A percentile compares a stretch with the other conserved stretches of the same genome.
Conservation (phyloP, 176 grass and related monocot species). For the Triticum urartu region DNA sequence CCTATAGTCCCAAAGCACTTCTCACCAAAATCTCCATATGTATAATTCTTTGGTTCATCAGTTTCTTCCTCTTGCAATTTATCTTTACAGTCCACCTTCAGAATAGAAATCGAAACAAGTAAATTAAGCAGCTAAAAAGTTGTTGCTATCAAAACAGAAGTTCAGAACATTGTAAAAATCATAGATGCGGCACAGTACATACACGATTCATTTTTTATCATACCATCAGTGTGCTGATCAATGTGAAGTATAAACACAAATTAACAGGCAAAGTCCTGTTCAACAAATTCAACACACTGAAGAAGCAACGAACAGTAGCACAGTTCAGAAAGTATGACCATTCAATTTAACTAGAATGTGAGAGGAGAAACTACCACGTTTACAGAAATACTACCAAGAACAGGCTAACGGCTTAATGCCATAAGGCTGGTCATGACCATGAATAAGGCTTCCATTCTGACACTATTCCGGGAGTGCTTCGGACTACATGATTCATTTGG, state of each 20-base stretch:
- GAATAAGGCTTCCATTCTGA: not conserved
- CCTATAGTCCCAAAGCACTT: conserved; percentile 70
- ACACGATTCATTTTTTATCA: too few species aligned
- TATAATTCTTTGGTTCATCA: conserved; percentile 37
- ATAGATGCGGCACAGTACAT: too few species aligned
- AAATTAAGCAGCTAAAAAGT: conserved; percentile 8
- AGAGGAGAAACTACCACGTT: not conserved
- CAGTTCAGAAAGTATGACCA: not conserved
- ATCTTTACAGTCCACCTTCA: conserved; percentile 78
- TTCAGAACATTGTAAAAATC: too few species aligned
- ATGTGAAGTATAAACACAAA: not conserved
- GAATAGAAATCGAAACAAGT: conserved; percentile 16
- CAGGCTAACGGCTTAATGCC: not conserved
- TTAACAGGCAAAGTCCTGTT: not conserved
- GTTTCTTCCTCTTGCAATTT: conserved; percentile 49
- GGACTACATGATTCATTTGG: not conserved
- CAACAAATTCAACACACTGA: not conserved
- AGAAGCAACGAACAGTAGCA: not conserved
- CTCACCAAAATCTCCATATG: conserved; percentile 78
- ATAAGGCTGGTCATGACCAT: not conserved
- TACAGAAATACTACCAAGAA: not conserved
- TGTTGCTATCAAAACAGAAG: not conserved
- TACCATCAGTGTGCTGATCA: not conserved
- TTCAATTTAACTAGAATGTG: not conserved
- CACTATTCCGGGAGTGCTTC: not conserved